Conservation (phyloP, 2,329 filamentous ascomycete species). For the Venturia nashicola region DNA sequence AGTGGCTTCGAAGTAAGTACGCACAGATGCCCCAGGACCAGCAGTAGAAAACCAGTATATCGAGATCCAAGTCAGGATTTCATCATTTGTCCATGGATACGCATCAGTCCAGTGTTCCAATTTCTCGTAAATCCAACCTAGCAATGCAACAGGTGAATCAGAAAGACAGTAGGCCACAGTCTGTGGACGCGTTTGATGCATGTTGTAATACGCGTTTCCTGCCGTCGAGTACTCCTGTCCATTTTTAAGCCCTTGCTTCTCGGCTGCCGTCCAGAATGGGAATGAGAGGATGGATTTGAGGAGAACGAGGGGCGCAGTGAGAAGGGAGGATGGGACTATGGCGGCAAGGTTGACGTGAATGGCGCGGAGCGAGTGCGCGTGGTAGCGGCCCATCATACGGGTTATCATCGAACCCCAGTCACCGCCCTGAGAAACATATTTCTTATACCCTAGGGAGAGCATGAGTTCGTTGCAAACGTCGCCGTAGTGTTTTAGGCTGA, state of each 20-base stretch:
- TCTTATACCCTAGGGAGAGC: constrained; percentile 50
- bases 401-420: constrained; percentile 61
- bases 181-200: constrained; percentile 57
- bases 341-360: constrained; percentile 51
- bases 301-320: constrained; percentile 35
- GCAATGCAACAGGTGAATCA: constrained; percentile 56
- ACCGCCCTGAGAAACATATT: constrained; percentile 50
- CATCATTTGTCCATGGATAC: constrained; percentile 64
- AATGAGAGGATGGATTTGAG: not conserved
- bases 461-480: constrained; percentile 57
- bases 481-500: constrained; percentile 47
- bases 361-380: constrained; percentile 44
- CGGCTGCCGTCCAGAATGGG: constrained; percentile 24
- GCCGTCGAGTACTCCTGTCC: constrained; percentile 44
- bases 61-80: constrained; percentile 62
- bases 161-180: constrained; percentile 58
- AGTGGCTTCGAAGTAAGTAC: constrained; percentile 60
- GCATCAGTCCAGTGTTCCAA: constrained; percentile 62
- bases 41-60: constrained; percentile 61
- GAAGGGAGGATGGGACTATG: constrained; percentile 35
- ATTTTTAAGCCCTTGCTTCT: constrained; percentile 40
- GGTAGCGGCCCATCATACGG: constrained; percentile 46
- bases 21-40: constrained; percentile 52
- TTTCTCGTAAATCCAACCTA: constrained; percentile 61
- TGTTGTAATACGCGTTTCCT: constrained; percentile 45